These are phyloP conservation scores for Boletus holoroseus DNA, from an alignment of 1,284 basidiomycete genomes.

Conservation along the genomic window DNA sequence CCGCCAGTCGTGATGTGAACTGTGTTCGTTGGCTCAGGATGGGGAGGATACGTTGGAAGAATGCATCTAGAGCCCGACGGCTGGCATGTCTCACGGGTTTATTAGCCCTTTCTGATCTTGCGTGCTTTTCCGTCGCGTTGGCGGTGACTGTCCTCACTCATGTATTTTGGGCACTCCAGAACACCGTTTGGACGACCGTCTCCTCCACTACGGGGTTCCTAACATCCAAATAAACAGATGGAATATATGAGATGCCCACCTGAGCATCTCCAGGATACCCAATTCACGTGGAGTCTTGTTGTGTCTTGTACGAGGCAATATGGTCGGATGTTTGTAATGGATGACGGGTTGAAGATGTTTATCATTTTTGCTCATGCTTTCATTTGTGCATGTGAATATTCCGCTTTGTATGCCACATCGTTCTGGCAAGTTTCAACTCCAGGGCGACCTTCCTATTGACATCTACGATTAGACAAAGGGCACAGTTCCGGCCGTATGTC, in stretches of 20 bases:
- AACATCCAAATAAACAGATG: constrained; percentile 1
- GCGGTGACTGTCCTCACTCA: constrained; percentile 20
- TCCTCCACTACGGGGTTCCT: constrained; percentile 13
- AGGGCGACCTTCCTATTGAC: not conserved
- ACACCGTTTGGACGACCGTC: constrained; percentile 29
- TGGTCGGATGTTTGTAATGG: not conserved
- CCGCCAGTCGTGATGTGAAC: constrained; percentile 6
- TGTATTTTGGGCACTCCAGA: constrained; percentile 17
- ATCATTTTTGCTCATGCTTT: not conserved
- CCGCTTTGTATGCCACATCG: not conserved
- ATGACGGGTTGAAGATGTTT: not conserved
- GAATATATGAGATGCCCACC: constrained; percentile 2
- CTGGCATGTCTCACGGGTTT: constrained; percentile 5
- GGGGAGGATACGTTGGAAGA: constrained; percentile 11
- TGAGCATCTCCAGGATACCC: not conserved
- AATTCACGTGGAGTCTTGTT: not conserved
- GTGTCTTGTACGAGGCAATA: constrained; percentile 1
- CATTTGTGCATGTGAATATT: constrained; percentile 1
- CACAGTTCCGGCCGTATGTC: not conserved
- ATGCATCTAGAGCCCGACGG: constrained; percentile 7
- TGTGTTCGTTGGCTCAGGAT: constrained; percentile 14
- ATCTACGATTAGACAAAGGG: not conserved
- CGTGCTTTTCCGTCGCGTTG: constrained; percentile 17
- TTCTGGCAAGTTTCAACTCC: not conserved
- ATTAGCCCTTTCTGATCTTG: constrained; percentile 16